Base-by-base conservation (phyloP, 2,329 filamentous ascomycete species). In the Myriangium duriaei region DNA sequence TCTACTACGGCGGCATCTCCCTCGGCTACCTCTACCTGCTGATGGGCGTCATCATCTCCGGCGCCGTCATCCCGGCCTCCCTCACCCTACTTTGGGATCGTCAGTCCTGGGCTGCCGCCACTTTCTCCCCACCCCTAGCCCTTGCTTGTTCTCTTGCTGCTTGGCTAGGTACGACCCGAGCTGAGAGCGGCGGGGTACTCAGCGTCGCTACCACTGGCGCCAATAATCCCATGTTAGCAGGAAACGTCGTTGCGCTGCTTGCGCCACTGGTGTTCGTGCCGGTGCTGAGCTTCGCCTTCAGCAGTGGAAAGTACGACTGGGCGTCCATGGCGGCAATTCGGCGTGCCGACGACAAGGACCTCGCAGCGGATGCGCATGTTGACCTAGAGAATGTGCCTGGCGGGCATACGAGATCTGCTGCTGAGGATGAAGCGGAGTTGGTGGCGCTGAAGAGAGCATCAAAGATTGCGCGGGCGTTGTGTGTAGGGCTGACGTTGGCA, bases 1-100 rank as follows among this genome's bases (percentile, higher is more conserved):
- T 91, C 0, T 55, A 63, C 47, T 66, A 65, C 45, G 61, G 61
- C 14, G 62, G 58, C 13, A 81, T 94, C 43, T 79, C 74, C 9
- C 91, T 94, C 82, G 86, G 85, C 9, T 92, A 87, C 51, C 67
- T 92, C 3, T 92, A 92, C 53, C 65, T 93, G 1, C 73, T 93
- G 53, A 94, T 94, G 86, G 87, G 86, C 5, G 81, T 86, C 35
- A 83, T 94, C 51, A 91, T 94, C 53, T 85, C 79, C 0, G 75
- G 81, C 0, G 42, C 36, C 7, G 85, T 93, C 3, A 69, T 94
- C 10, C 86, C 87, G 0, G 82, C 84, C 0, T 79, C 83, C 0
- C 63, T 93, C 45, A 82, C 84, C 0, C 69, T 94, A 0, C 67
- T 86, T 42, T 94, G 85, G 84, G 73, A 72, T 34, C 74, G 79